phyloP scores from a whole-genome alignment of 2,329 filamentous ascomycete genomes.

The Talaromyces sp. region DNA sequence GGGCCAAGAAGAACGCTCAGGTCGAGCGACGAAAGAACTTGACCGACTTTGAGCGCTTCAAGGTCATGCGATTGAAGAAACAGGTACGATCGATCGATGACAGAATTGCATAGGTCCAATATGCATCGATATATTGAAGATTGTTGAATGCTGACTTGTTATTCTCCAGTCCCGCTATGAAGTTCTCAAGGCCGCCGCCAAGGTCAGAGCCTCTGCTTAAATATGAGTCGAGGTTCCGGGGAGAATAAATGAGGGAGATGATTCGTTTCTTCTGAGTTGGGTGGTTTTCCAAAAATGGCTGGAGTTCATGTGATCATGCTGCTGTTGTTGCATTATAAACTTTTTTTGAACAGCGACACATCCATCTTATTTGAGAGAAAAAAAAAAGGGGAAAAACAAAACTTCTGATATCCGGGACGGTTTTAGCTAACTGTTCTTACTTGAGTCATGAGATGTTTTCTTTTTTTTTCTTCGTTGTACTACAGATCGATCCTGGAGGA shows the following conservation, averaged over 20 bases:
- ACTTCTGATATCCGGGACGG: slow-evolving; percentile 38
- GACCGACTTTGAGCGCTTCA: slow-evolving; percentile 99
- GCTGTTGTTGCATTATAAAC: slow-evolving; percentile 39
- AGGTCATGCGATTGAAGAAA: slow-evolving; percentile 99
- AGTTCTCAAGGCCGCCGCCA: slow-evolving; percentile 92
- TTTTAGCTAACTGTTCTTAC: slow-evolving; percentile 19
- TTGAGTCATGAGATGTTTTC: slow-evolving; percentile 20
- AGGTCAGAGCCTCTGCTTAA: slow-evolving; percentile 81
- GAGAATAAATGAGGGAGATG: slow-evolving; percentile 34
- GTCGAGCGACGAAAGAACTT: slow-evolving; percentile 82
- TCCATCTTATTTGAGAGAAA: slow-evolving; percentile 26
- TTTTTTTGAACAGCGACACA: slow-evolving; percentile 36
- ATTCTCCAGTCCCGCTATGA: slow-evolving; percentile 74
- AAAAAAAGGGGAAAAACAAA: slow-evolving; percentile 23
- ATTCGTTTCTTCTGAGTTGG: slow-evolving; percentile 29
- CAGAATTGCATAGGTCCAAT: not conserved
- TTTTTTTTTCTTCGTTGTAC: slow-evolving; percentile 19
- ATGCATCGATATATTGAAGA: not conserved
- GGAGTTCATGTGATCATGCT: slow-evolving; percentile 32
- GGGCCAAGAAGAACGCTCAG: slow-evolving; percentile 90
- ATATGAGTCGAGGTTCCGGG: slow-evolving; percentile 22
- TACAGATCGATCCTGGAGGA: slow-evolving; percentile 18
- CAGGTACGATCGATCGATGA: slow-evolving; percentile 59
- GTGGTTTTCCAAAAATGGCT: slow-evolving; percentile 31
- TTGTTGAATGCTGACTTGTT: slow-evolving; percentile 19